phyloP scores from a whole-genome alignment of 73 alveolate species.

The Paramecium tetraurelia region DNA sequence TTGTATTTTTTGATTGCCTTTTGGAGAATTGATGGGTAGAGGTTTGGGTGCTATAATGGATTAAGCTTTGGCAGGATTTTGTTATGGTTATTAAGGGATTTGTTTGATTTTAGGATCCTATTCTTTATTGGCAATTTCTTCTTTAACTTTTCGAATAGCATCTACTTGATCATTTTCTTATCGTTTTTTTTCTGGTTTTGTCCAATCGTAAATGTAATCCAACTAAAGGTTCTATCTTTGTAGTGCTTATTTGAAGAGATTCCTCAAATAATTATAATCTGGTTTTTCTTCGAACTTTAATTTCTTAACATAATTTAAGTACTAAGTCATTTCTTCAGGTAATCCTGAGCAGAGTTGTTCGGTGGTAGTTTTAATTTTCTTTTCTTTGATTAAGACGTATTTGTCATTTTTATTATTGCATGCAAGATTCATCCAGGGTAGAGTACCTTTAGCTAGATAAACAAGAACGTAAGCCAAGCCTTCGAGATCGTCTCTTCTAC shows the following conservation, averaged over 20 bases:
- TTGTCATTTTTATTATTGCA: constrained; percentile 61
- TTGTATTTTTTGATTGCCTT: not conserved
- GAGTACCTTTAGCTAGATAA: constrained; percentile 70
- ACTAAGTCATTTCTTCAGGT: constrained; percentile 85
- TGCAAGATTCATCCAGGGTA: constrained; percentile 81
- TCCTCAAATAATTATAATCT: constrained; percentile 60
- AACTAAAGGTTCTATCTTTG: not conserved
- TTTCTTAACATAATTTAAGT: constrained; percentile 83
- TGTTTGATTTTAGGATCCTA: not conserved
- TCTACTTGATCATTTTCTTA: not conserved
- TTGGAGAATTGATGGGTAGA: not conserved
- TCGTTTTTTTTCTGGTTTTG: not conserved
- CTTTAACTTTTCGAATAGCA: not conserved
- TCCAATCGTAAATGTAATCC: constrained; percentile 60
- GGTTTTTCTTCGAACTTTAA: constrained; percentile 93
- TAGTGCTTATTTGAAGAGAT: constrained; percentile 49
- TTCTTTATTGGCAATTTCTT: not conserved
- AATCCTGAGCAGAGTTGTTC: constrained; percentile 74
- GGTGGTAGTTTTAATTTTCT: constrained; percentile 75
- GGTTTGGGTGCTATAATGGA: not conserved
- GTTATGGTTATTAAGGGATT: not conserved
- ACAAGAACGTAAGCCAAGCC: constrained; percentile 75
- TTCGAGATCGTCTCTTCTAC: constrained; percentile 89
- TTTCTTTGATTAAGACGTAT: constrained; percentile 82
- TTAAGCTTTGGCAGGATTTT: not conserved